Percentiles rank a stretch among this genome's conserved stretches.
These are phyloP conservation scores for Calophaca sinica DNA, from an alignment of 306 rosid genomes.

Conservation along the genomic window DNA sequence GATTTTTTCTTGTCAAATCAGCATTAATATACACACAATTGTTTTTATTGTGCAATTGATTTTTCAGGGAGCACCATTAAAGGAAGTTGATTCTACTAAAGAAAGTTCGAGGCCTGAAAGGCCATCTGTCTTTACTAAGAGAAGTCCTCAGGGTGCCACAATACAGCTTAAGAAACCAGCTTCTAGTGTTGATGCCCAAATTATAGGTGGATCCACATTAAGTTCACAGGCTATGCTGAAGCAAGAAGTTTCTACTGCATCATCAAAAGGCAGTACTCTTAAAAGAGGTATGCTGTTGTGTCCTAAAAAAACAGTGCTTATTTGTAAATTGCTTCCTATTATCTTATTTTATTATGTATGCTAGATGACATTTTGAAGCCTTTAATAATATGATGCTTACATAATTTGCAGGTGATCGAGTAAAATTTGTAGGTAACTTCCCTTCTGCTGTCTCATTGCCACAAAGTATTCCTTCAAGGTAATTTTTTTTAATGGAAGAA, in stretches of 20 bases:
- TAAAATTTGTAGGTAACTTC: constrained; percentile 75
- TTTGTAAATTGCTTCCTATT: constrained; percentile 21
- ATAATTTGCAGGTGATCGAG: constrained; percentile 82
- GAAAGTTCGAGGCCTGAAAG: constrained; percentile 76
- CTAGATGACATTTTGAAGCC: neutral
- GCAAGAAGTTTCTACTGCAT: constrained; percentile 88
- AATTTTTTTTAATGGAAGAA: constrained; percentile 31
- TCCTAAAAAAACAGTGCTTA: neutral
- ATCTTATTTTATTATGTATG: neutral
- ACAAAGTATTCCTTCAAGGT: constrained; percentile 72
- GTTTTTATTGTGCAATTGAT: constrained; percentile 40
- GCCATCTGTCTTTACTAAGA: constrained; percentile 63
- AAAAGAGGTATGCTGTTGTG: constrained; percentile 64
- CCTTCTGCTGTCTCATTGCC: constrained; percentile 56
- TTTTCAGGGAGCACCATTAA: constrained; percentile 64
- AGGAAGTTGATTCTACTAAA: constrained; percentile 68
- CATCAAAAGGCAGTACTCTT: constrained; percentile 72
- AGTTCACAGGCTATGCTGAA: constrained; percentile 77
- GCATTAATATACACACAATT: neutral
- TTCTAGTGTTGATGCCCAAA: constrained; percentile 91
- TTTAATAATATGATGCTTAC: constrained; percentile 28
- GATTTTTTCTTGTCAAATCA: constrained; percentile 39
- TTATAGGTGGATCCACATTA: constrained; percentile 78
- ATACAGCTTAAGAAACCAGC: constrained; percentile 77
- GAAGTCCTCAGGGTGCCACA: constrained; percentile 60